These are phyloP conservation scores for Incumbomyces lentus DNA, from an alignment of 2,329 filamentous ascomycete genomes.

Conservation along the genomic window DNA sequence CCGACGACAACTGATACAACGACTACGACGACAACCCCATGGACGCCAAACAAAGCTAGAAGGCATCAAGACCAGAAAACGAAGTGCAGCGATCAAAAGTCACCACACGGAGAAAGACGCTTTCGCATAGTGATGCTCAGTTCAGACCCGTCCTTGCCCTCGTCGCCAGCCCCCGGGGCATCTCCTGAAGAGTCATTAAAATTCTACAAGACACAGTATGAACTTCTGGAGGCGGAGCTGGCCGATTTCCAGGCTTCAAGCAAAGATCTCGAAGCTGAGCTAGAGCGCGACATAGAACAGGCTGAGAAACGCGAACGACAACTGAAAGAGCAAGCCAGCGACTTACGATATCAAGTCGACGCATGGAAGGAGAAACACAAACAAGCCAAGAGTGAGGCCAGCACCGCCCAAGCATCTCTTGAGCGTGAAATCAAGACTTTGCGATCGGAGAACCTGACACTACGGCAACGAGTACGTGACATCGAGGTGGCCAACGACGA, in stretches of 20 bases:
- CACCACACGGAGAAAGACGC: not conserved
- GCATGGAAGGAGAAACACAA: conserved; percentile 99
- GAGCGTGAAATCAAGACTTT: conserved; percentile 94
- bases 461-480: conserved; percentile 78
- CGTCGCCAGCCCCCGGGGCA: conserved; percentile 29
- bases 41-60: conserved; percentile 2
- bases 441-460: conserved; percentile 68
- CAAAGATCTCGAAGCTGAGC: conserved; percentile 82
- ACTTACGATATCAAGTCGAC: conserved; percentile 76
- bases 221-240: conserved; percentile 80
- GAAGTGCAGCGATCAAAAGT: not conserved
- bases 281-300: conserved; percentile 92
- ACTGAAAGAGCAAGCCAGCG: conserved; percentile 78
- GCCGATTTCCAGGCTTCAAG: conserved; percentile 90
- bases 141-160: conserved; percentile 22
- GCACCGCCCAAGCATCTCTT: conserved; percentile 68
- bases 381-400: conserved; percentile 82
- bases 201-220: conserved; percentile 96
- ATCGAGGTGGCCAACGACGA: conserved; percentile 98
- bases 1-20: not conserved
- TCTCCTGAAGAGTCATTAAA: conserved; percentile 62
- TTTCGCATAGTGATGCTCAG: not conserved
- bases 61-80: not conserved
- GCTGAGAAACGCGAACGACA: conserved; percentile 86
- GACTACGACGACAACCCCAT: not conserved